Evolutionary conservation across 192 early-diverging fungal species (phyloP).

Genomic region (Podila epicladia): DNA sequence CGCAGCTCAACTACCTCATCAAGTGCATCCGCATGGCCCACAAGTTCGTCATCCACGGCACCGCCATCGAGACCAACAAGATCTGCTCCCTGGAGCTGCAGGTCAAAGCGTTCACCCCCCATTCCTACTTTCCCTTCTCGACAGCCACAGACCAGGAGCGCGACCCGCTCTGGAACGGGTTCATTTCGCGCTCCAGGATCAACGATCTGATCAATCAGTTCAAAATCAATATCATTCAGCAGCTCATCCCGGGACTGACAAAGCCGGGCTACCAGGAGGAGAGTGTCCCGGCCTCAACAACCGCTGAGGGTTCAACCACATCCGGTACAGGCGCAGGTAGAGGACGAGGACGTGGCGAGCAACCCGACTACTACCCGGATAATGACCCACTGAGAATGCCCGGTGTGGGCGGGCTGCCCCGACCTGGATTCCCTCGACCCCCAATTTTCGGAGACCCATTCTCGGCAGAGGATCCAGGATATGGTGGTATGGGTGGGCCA

Average conservation of each 20-base stretch:
- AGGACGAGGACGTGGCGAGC: neutral
- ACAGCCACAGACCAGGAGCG: slow-evolving; percentile 12
- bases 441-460: slow-evolving; percentile 60
- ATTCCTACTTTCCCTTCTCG: slow-evolving; percentile 61
- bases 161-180: slow-evolving; percentile 63
- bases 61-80: slow-evolving; percentile 69
- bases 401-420: slow-evolving; percentile 25
- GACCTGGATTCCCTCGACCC: slow-evolving; percentile 46
- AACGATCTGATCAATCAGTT: slow-evolving; percentile 69
- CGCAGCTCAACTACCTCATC: slow-evolving; percentile 71
- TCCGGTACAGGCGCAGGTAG: neutral
- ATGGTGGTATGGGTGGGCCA: slow-evolving; percentile 9
- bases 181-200: slow-evolving; percentile 64
- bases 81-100: slow-evolving; percentile 58
- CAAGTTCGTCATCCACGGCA: slow-evolving; percentile 71
- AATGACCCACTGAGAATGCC: slow-evolving; percentile 49
- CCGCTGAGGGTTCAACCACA: neutral
- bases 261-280: slow-evolving; percentile 78
- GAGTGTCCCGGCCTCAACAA: slow-evolving; percentile 1
- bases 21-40: slow-evolving; percentile 71
- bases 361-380: slow-evolving; percentile 36
- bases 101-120: slow-evolving; percentile 60
- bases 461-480: slow-evolving; percentile 53
- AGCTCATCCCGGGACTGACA: slow-evolving; percentile 71
- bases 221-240: slow-evolving; percentile 72